Conservation (phyloP, 73 alveolate genomes). For the Tetrahymena thermophila region DNA sequence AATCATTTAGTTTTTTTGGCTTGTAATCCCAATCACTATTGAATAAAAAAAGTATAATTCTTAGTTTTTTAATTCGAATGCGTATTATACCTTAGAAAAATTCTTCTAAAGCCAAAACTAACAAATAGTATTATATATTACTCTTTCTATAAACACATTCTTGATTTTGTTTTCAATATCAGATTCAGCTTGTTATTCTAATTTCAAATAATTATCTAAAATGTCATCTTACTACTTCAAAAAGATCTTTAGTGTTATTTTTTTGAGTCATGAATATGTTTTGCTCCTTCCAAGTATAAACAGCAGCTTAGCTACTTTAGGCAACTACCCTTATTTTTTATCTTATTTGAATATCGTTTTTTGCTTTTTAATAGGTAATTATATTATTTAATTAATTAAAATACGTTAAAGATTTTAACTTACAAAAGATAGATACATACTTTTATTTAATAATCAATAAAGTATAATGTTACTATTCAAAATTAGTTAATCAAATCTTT, state of each 20-base stretch:
- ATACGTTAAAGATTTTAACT: not conserved
- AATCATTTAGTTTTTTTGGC: not conserved
- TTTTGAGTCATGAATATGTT: not conserved
- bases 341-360: not conserved
- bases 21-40: not conserved
- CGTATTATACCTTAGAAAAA: not conserved
- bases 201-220: not conserved
- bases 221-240: not conserved
- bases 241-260: not conserved
- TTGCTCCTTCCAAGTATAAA: not conserved
- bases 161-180: not conserved
- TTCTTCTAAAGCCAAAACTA: not conserved
- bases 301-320: not conserved
- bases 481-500: not conserved
- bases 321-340: not conserved
- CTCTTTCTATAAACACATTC: not conserved
- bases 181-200: not conserved
- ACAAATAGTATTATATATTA: too few species aligned
- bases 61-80: not conserved
- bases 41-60: not conserved
- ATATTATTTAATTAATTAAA: too few species aligned
- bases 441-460: too few species aligned
- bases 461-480: too few species aligned
- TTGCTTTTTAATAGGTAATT: not conserved
- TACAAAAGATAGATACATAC: not conserved